Evolutionary conservation across 192 early-diverging fungal genomes (phyloP), one percentile per base, ranked within the genome.

Genomic region (Coemansia sp.): DNA sequence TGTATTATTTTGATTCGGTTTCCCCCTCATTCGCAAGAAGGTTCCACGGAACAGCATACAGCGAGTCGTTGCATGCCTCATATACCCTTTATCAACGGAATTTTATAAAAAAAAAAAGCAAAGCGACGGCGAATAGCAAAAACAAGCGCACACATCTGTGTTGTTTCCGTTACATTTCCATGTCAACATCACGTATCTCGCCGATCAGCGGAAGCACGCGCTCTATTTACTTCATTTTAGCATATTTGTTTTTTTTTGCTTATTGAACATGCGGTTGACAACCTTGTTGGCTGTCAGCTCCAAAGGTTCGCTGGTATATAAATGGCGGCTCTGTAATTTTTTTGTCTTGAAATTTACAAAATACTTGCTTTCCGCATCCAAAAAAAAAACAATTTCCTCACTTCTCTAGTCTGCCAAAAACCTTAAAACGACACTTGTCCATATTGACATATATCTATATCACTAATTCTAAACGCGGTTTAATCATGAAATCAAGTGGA

Each of bases 121-220:
- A 7, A 4, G 14, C 22, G 20, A 1, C 45, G 4, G 45, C 45
- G 18, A 63, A 41, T 45, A 34, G 37, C 35, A 63, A 51, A 63
- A 28, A 63, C 36, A 63, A 11, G 37, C 61, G 61, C 61, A 51
- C 37, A 51, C 20, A 41, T 45, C 35, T 20, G 33, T 39, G 12
- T 4, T 41, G 28, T 12, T 48, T 63, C 45, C 61, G 28, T 41
- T 38, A n/a, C 39, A 28, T 18, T 2, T 43, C 33, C 11, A 63
- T 18, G 35, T 43, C 33, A 38, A 63, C 55, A 57, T 57, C 55
- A 57, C 55, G 55, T 57, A 57, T 3, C 28, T 34, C 22, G 55
- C 55, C 55, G 55, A 57, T 57, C 55, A 57, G 34, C 55, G 55
- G 55, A 57, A 57, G 33, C 55, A 57, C 3, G 45, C 45, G 45